Base-by-base conservation (phyloP, 331 rosid species). In the Phaseolus coccineus region DNA sequence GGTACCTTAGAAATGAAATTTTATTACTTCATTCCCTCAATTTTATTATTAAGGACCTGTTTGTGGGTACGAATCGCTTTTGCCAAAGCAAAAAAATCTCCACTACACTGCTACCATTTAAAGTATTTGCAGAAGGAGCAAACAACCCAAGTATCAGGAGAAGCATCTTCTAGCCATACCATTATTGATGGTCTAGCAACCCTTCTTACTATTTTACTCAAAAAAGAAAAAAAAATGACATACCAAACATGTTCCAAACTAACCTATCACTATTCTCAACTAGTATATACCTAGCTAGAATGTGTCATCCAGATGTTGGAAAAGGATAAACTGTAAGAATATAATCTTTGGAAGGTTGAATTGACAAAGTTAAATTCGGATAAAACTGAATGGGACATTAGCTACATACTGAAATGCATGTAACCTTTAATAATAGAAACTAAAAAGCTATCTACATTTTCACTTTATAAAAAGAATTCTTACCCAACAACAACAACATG, bases 361-460 rank as follows among this genome's bases (percentile, higher is more conserved):
- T 46, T 46, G 8, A 46, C 46, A 30, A 55, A 40, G 40, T 24
- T 70, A 70, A 40, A 48, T 35, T 37, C 50, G 15, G 16, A n/a
- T 13, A 11, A 25, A 25, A 27, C 57, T 46, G 14, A 69, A 40
- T 44, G 2, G 19, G 71, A 6, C 8, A 59, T 7, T 19, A 13
- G 13, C 30, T 65, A 8, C 48, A 65, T n/a, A 30, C 31, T 16
- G 46, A 62, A n/a, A 48, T 16, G 65, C 33, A 52, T 9, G 33
- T 35, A 1, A 12, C 65, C 64, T 52, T 39, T 24, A 77, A 62
- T 13, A 35, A 50, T 39, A 25, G 37, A 28, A 12, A 33, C 50
- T n/a, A 47, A 77, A 78, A 78, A 68, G 39, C 35, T 40, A 11
- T 42, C 37, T 69, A 44, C 71, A 69, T 69, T 78, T 47, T 42